Conservation (phyloP, 768 basidiomycete species). For the Mycena haematopus region DNA sequence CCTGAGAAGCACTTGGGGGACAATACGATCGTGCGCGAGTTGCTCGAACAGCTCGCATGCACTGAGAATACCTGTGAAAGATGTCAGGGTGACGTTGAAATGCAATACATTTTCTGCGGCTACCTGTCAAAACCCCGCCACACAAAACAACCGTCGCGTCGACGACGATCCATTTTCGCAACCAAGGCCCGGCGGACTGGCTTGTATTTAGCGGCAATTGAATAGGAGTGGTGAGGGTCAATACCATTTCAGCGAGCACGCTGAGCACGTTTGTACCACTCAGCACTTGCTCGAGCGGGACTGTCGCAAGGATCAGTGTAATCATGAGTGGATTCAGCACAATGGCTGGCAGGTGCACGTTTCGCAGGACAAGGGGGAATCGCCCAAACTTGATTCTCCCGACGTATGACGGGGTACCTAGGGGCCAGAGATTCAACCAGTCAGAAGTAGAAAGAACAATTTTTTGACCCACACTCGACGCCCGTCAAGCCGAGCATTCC, state of each 20-base stretch:
- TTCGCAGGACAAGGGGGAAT: conserved; percentile 67
- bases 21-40: conserved; percentile 62
- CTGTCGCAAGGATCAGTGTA: conserved; percentile 62
- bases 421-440: neutral
- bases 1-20: conserved; percentile 60
- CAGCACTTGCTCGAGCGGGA: conserved; percentile 58
- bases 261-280: conserved; percentile 67
- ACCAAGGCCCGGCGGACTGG: conserved; percentile 65
- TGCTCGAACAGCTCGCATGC: conserved; percentile 66
- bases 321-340: conserved; percentile 62
- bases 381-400: conserved; percentile 61
- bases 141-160: conserved; percentile 78
- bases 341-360: conserved; percentile 66
- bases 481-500: conserved; percentile 78
- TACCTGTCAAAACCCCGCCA: conserved; percentile 74
- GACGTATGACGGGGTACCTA: conserved; percentile 70
- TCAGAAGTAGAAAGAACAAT: neutral
- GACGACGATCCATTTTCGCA: conserved; percentile 65
- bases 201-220: too few species aligned
- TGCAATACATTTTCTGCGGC: conserved; percentile 8
- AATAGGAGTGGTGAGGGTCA: neutral
- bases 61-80: conserved; percentile 54
- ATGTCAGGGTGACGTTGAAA: neutral
- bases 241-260: conserved; percentile 62
- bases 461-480: conserved; percentile 59